These are phyloP conservation scores for Euryodendron excelsum DNA, from an alignment of 148 eudicot genomes.

Conservation along the genomic window DNA sequence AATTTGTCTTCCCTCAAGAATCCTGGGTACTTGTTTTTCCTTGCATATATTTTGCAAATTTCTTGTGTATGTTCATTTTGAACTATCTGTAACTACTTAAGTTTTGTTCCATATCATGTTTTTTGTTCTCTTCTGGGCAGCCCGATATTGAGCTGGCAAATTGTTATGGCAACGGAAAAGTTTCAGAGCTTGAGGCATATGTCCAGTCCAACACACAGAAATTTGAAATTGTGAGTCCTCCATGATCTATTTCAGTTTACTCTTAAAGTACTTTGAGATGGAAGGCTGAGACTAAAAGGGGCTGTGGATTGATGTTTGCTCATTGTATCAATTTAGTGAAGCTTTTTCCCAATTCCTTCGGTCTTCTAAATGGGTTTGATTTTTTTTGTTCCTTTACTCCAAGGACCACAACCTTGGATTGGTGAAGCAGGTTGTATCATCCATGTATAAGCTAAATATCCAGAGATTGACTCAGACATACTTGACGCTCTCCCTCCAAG, in stretches of 20 bases:
- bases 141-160: slow-evolving; percentile 69
- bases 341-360: background rate
- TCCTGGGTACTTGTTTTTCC: background rate
- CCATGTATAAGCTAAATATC: slow-evolving; percentile 79
- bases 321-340: background rate
- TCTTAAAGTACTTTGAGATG: background rate
- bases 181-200: slow-evolving; percentile 57
- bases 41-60: background rate
- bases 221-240: slow-evolving; percentile 68
- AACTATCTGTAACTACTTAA: background rate
- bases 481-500: slow-evolving; percentile 87
- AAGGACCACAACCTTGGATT: slow-evolving; percentile 18
- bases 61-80: background rate
- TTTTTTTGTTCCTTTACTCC: background rate
- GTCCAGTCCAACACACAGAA: slow-evolving; percentile 56
- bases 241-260: slow-evolving; percentile 2
- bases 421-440: slow-evolving; percentile 49
- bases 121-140: slow-evolving; percentile 39
- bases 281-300: background rate
- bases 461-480: slow-evolving; percentile 96
- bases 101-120: background rate
- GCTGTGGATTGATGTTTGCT: background rate
- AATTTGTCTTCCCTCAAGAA: background rate
- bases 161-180: slow-evolving; percentile 58
- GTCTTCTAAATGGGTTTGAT: background rate